Percentiles rank a stretch among this genome's conserved stretches.
Evolutionary conservation across 352 stramenopile genomes (phyloP).

Genomic region (Pythium aristosporum): DNA sequence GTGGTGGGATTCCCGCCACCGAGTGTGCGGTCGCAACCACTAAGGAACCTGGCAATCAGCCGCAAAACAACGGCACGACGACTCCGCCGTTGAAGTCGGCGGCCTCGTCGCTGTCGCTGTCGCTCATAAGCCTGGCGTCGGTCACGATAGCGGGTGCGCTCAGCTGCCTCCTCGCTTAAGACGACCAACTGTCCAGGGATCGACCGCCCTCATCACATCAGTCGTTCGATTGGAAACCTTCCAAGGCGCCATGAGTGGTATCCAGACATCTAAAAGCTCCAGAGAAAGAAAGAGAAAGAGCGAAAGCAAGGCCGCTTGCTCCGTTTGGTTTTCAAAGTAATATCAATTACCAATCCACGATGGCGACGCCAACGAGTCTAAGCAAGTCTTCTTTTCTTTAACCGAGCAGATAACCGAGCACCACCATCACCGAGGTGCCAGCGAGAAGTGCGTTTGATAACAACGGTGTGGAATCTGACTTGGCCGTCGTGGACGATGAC

Average conservation of each 20-base stretch:
- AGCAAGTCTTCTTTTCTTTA: background rate
- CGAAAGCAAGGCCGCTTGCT: background rate
- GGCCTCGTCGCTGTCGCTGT: conserved; percentile 3
- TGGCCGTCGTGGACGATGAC: background rate
- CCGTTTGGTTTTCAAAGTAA: no score
- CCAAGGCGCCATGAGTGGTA: no score
- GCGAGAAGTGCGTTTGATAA: background rate
- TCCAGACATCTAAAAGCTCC: background rate
- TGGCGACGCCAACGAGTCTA: no score
- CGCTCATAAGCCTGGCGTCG: conserved; percentile 7
- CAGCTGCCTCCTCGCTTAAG: background rate
- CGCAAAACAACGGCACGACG: background rate
- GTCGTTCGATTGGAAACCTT: background rate
- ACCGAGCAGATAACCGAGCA: background rate
- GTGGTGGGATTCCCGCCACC: no score
- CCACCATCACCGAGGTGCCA: background rate
- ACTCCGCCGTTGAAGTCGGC: conserved; percentile 4
- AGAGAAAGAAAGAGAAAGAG: background rate
- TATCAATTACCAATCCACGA: no score
- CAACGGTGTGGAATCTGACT: background rate
- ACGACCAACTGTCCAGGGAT: no score
- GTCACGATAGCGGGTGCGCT: conserved; percentile 1
- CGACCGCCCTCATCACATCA: no score
- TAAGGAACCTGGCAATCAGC: background rate
- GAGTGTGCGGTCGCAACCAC: no score